Evolutionary conservation across 495 filamentous ascomycete genomes (phyloP).

Genomic region (Lepidopterella palustris): DNA sequence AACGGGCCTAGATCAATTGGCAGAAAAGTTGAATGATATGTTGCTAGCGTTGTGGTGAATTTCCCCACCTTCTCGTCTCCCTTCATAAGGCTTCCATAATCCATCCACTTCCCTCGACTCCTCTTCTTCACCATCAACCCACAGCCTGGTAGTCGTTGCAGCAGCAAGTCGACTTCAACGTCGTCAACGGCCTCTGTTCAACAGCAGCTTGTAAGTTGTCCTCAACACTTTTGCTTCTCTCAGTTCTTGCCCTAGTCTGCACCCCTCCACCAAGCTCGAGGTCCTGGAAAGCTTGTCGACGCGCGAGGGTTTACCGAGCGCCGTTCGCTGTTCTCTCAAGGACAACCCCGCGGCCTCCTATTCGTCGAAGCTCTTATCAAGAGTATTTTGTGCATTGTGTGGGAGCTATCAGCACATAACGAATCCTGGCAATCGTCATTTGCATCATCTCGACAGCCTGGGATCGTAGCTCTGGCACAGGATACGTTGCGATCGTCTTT

Average conservation of each 20-base stretch:
- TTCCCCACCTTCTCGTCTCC: constrained; percentile 4
- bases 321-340: not conserved
- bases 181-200: not conserved
- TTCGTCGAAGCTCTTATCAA: constrained; percentile 28
- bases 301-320: constrained; percentile 24
- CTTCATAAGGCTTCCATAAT: constrained; percentile 2
- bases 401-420: constrained; percentile 19
- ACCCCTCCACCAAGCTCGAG: not conserved
- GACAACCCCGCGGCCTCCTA: constrained; percentile 23
- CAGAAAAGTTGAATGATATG: constrained; percentile 12
- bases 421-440: constrained; percentile 16
- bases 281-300: constrained; percentile 6
- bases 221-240: not conserved
- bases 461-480: constrained; percentile 2
- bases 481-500: not conserved
- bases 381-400: constrained; percentile 15
- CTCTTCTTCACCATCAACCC: not conserved
- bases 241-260: constrained; percentile 7
- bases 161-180: not conserved
- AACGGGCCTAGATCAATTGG: constrained; percentile 21
- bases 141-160: constrained; percentile 4
- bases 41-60: constrained; percentile 19
- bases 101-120: not conserved
- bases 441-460: constrained; percentile 6
- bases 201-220: constrained; percentile 16